Conservation (phyloP, 768 basidiomycete genomes). For the Russula vinacea region DNA sequence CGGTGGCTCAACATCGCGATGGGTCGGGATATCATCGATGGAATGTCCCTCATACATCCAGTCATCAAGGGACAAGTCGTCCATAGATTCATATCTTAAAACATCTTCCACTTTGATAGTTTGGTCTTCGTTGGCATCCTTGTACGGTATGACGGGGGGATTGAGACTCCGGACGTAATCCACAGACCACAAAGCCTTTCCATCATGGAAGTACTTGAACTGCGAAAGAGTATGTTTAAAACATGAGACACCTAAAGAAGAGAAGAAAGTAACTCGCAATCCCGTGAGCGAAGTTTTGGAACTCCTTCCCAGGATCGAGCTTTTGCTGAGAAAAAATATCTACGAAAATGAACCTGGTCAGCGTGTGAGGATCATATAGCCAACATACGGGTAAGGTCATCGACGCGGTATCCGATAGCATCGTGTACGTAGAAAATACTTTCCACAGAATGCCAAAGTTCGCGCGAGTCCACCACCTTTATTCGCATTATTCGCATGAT, state of each 20-base stretch:
- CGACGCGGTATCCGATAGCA: conserved; percentile 13
- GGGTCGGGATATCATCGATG: conserved; percentile 10
- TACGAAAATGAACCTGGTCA: background rate
- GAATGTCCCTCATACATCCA: conserved; percentile 27
- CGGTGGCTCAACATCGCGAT: conserved; percentile 6
- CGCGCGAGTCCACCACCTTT: conserved; percentile 13
- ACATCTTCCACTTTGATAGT: conserved; percentile 14
- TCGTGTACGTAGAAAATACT: conserved; percentile 2
- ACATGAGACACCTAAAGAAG: background rate
- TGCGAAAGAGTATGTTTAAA: background rate
- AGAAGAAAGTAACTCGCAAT: conserved; percentile 19
- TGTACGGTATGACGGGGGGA: background rate
- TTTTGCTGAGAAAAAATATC: conserved; percentile 30
- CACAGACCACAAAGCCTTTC: background rate
- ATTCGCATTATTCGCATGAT: conserved; percentile 21
- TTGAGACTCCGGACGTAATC: conserved; percentile 3
- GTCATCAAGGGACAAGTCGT: conserved; percentile 10
- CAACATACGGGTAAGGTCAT: conserved; percentile 12
- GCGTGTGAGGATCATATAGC: too few relatives aligned
- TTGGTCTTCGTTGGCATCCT: conserved; percentile 17
- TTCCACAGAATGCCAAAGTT: background rate
- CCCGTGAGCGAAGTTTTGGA: conserved; percentile 31
- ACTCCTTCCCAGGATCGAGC: conserved; percentile 26
- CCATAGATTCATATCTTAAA: conserved; percentile 3
- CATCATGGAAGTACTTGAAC: conserved; percentile 12